phyloP scores from a whole-genome alignment of 1,284 basidiomycete genomes.

The Bondarzewia mesenterica region DNA sequence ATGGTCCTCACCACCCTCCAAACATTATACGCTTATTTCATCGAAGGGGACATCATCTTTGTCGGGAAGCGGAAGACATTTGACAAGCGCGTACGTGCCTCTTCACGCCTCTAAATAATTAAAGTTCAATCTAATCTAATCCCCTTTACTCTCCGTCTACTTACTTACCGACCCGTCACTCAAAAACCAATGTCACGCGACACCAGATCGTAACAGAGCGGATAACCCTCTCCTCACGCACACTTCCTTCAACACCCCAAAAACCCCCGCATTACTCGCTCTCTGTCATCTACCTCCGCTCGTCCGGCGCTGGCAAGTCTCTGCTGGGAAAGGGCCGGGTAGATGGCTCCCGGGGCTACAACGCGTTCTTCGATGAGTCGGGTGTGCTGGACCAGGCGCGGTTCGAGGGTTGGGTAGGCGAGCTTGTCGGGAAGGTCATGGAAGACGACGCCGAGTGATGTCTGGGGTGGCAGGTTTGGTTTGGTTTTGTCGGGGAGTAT shows the following conservation, averaged over 20 bases:
- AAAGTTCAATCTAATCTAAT: not conserved
- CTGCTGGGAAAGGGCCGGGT: conserved; percentile 58
- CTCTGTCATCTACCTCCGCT: conserved; percentile 59
- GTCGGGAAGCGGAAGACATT: conserved; percentile 79
- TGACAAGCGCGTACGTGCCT: conserved; percentile 66
- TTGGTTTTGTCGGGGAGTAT: too few species aligned
- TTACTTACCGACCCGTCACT: not conserved
- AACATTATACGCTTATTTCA: conserved; percentile 71
- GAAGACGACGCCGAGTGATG: conserved; percentile 19
- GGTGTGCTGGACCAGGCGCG: conserved; percentile 61
- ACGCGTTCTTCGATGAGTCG: conserved; percentile 62
- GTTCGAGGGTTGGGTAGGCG: conserved; percentile 70
- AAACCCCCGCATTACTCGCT: conserved; percentile 52
- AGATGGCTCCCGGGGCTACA: conserved; percentile 44
- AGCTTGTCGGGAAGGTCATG: conserved; percentile 41
- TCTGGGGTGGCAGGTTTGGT: too few species aligned
- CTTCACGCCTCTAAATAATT: not conserved
- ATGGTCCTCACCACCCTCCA: conserved; percentile 60
- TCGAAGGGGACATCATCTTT: conserved; percentile 77
- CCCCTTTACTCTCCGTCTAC: not conserved
- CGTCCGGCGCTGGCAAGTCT: conserved; percentile 70
- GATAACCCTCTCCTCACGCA: conserved; percentile 64
- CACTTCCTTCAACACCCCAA: conserved; percentile 37
- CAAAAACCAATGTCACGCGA: not conserved
- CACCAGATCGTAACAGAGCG: conserved; percentile 74